Evolutionary conservation across 768 basidiomycete genomes (phyloP), one percentile per base, ranked within the genome.

Genomic region (Russula brevipes): DNA sequence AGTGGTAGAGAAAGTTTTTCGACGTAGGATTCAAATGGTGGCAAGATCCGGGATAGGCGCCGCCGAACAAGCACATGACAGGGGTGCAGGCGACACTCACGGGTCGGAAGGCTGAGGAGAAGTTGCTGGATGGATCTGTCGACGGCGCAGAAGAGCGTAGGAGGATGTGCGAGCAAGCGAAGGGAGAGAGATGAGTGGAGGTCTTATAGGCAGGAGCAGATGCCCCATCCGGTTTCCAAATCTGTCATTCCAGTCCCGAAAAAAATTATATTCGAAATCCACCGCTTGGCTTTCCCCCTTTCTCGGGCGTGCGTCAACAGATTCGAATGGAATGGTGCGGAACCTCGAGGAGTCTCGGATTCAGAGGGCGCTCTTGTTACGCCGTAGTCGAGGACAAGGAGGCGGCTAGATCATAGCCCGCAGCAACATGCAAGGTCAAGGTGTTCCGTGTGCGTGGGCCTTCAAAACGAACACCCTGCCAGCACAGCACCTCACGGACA

Each of bases 141-240:
- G 41, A 39, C 46, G 60, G 14, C 50, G 61, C 30, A 36, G 19
- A 19, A 30, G 3, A 17, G 24, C 12, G 62, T 14, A 54, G 19
- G 38, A 46, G 42, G 12, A 17, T 31, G 42, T 38, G 30, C 42
- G n/a, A 24, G 61, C 24, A 36, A 41, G 19, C 17, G 53, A 45
- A 45, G 33, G 14, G 16, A 55, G 36, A 5, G 19, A 35, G 42
- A 42, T 6, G 51, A 36, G 36, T 65, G 31, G 55, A 39, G 30
- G 47, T 52, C 54, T 62, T 59, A 57, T 53, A 66, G 55, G 44
- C 44, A 12, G 58, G 64, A 52, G 39, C 63, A 54, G 60, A 17
- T 46, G 61, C 55, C 51, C 33, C 61, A 62, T 62, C 35, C 49
- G 33, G 55, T 57, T 62, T 50, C 55, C 61, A 62, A 39, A 62